Evolutionary conservation across 306 rosid genomes (phyloP).

Genomic region (Hylodesmum podocarpum): DNA sequence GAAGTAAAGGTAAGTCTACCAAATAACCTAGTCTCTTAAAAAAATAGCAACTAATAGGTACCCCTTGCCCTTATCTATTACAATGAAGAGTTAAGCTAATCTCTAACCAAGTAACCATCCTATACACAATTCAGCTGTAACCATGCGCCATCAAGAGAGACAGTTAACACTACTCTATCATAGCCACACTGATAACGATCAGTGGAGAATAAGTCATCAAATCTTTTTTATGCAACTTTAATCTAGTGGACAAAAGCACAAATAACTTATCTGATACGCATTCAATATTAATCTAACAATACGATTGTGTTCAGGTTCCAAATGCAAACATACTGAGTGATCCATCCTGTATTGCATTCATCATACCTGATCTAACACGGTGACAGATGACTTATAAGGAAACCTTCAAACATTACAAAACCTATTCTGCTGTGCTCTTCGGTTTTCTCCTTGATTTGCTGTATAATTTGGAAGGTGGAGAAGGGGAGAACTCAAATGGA

Average conservation of each 20-base stretch:
- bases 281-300: slow-evolving; percentile 31
- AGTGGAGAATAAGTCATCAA: slow-evolving; percentile 25
- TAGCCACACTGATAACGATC: not conserved
- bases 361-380: slow-evolving; percentile 29
- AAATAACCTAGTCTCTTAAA: slow-evolving; percentile 1
- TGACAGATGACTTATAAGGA: slow-evolving; percentile 4
- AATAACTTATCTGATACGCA: slow-evolving; percentile 33
- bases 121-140: slow-evolving; percentile 19
- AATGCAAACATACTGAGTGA: slow-evolving; percentile 19
- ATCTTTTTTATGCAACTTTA: slow-evolving; percentile 29
- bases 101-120: not conserved
- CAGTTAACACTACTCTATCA: not conserved
- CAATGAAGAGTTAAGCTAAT: slow-evolving; percentile 15
- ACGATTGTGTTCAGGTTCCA: slow-evolving; percentile 27
- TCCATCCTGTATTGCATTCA: slow-evolving; percentile 25
- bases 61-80: slow-evolving; percentile 15
- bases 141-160: not conserved
- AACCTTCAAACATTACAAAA: slow-evolving; percentile 24
- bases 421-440: slow-evolving; percentile 48
- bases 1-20: slow-evolving; percentile 5
- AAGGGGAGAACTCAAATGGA: slow-evolving; percentile 85
- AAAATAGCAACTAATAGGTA: slow-evolving; percentile 1
- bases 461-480: slow-evolving; percentile 79
- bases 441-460: slow-evolving; percentile 74
- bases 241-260: slow-evolving; percentile 26